Conservation (phyloP, 441 rosid genomes). For the Viola pubescens region DNA sequence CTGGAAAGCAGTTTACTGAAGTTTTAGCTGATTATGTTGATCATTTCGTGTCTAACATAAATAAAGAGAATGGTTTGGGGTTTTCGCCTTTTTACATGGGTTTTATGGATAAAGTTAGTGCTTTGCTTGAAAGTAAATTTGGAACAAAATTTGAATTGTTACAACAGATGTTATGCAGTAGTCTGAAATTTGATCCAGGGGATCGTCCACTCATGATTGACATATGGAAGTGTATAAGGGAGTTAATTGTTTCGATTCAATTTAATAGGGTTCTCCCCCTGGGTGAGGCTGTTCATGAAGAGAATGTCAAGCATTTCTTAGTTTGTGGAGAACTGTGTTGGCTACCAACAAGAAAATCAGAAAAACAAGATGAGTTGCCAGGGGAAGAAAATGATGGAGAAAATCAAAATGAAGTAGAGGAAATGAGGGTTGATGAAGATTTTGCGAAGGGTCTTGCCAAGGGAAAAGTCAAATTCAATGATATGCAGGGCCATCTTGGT, state of each 20-base stretch:
- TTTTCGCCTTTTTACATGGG: constrained; percentile 23
- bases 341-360: constrained; percentile 20
- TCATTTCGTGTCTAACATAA: constrained; percentile 18
- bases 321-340: constrained; percentile 50
- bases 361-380: constrained; percentile 19
- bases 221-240: constrained; percentile 57
- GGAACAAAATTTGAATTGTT: constrained; percentile 29
- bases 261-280: constrained; percentile 24
- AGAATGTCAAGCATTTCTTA: constrained; percentile 31
- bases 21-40: constrained; percentile 32
- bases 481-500: constrained; percentile 63
- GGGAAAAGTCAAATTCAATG: constrained; percentile 47
- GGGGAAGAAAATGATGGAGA: constrained; percentile 20
- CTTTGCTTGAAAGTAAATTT: constrained; percentile 29
- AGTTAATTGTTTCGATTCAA: constrained; percentile 35
- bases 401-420: constrained; percentile 21
- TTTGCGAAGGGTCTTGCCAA: constrained; percentile 36
- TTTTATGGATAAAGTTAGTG: constrained; percentile 36
- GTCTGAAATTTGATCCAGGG: constrained; percentile 50
- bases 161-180: constrained; percentile 36
- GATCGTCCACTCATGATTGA: constrained; percentile 46
- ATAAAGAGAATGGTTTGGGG: constrained; percentile 27
- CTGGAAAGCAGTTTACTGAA: constrained; percentile 39
- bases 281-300: constrained; percentile 19
- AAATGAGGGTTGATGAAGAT: constrained; percentile 24